phyloP scores from a whole-genome alignment of 352 stramenopile genomes.

The Phytophthora nicotianae region DNA sequence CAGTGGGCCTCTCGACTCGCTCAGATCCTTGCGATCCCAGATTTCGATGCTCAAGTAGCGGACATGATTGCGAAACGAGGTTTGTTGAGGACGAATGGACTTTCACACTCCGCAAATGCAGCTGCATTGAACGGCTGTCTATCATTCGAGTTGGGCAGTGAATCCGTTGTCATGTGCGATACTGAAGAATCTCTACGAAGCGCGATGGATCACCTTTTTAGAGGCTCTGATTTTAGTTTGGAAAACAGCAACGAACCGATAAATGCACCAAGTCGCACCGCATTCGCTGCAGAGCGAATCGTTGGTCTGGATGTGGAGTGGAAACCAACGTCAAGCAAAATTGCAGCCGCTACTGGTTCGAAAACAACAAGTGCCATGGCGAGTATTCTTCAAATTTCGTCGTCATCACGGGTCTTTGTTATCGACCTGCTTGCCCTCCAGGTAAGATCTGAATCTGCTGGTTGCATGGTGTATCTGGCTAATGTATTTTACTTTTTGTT shows the following conservation, averaged over 20 bases:
- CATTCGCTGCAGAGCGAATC: conserved; percentile 20
- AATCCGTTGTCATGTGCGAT: conserved; percentile 47
- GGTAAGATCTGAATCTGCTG: conserved; percentile 33
- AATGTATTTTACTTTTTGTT: neutral
- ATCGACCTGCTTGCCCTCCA: conserved; percentile 64
- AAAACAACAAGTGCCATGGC: conserved; percentile 41
- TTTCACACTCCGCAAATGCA: conserved; percentile 25
- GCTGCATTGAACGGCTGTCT: conserved; percentile 41
- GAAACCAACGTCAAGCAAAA: conserved; percentile 56
- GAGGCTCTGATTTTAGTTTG: neutral
- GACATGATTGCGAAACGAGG: conserved; percentile 24
- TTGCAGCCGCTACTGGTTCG: conserved; percentile 31
- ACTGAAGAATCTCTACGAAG: conserved; percentile 38
- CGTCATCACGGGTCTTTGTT: conserved; percentile 51
- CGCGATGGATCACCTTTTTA: conserved; percentile 40
- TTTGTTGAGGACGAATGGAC: conserved; percentile 14
- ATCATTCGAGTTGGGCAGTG: conserved; percentile 29
- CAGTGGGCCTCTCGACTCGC: conserved; percentile 44
- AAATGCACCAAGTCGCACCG: neutral
- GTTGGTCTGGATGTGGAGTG: conserved; percentile 78
- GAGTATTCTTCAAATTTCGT: conserved; percentile 72
- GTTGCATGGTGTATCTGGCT: neutral
- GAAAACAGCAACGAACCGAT: neutral
- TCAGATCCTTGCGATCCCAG: conserved; percentile 41
- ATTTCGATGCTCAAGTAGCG: conserved; percentile 42